These are phyloP conservation scores for Chlorella sorokiniana DNA, from an alignment of 139 green algal genomes.

Conservation along the genomic window DNA sequence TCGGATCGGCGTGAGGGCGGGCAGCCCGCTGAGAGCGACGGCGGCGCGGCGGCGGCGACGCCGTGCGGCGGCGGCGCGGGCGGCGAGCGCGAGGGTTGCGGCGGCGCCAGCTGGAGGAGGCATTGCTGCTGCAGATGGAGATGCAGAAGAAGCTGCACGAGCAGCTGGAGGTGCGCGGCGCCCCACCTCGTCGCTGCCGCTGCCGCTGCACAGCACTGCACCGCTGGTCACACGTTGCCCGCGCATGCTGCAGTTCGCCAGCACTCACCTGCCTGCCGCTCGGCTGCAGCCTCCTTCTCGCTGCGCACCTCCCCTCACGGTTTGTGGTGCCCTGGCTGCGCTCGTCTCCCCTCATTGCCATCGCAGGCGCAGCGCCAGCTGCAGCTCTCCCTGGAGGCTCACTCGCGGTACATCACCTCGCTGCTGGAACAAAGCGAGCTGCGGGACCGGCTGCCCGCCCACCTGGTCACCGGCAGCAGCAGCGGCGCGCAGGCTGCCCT, in stretches of 20 bases:
- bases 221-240: background rate
- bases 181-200: no score
- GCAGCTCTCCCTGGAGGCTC: conserved; percentile 89
- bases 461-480: conserved; percentile 10
- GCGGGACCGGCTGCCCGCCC: background rate
- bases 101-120: conserved; percentile 74
- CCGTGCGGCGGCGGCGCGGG: background rate
- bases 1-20: background rate
- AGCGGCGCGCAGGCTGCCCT: background rate
- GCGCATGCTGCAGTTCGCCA: background rate
- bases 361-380: conserved; percentile 86
- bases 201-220: background rate
- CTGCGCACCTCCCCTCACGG: no score
- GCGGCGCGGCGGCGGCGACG: background rate
- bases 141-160: conserved; percentile 96
- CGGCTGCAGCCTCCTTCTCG: no score
- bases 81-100: conserved; percentile 6
- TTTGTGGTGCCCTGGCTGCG: no score
- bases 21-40: background rate
- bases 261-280: no score
- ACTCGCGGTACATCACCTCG: conserved; percentile 87
- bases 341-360: background rate
- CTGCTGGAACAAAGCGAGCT: conserved; percentile 49
- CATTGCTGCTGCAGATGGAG: conserved; percentile 92
- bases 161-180: conserved; percentile 82